phyloP scores from a whole-genome alignment of 2,329 filamentous ascomycete genomes.

The Ascochyta rabiei region DNA sequence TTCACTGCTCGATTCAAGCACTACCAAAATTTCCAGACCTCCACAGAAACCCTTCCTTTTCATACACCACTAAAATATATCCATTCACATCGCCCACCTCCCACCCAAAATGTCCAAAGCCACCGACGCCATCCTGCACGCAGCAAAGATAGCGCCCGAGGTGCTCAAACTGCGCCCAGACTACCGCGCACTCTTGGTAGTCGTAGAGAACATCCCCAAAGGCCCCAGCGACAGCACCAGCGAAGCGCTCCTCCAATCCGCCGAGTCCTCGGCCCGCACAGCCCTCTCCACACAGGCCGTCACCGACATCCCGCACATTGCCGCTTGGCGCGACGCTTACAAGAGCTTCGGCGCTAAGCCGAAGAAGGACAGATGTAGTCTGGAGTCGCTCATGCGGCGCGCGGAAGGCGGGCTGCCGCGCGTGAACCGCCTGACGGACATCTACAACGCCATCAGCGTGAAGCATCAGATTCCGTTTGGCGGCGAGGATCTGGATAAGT shows the following conservation, averaged over 20 bases:
- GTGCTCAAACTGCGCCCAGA: constrained; percentile 47
- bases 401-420: constrained; percentile 43
- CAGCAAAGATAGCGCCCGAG: constrained; percentile 21
- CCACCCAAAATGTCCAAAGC: neutral
- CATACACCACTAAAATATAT: no score
- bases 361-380: constrained; percentile 46
- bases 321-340: constrained; percentile 49
- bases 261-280: constrained; percentile 28
- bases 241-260: constrained; percentile 38
- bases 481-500: constrained; percentile 50
- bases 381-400: constrained; percentile 47
- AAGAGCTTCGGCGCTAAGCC: constrained; percentile 50
- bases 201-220: constrained; percentile 40
- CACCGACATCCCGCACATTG: constrained; percentile 45
- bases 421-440: constrained; percentile 49
- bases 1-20: no score
- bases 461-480: constrained; percentile 50
- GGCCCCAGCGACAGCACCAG: constrained; percentile 41
- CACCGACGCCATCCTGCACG: neutral
- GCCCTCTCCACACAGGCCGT: constrained; percentile 23
- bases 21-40: no score
- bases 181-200: constrained; percentile 47
- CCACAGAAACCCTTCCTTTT: no score
- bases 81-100: no score
- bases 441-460: constrained; percentile 50